phyloP scores from a whole-genome alignment of 2,329 filamentous ascomycete species.

The Epichloe hybrida region DNA sequence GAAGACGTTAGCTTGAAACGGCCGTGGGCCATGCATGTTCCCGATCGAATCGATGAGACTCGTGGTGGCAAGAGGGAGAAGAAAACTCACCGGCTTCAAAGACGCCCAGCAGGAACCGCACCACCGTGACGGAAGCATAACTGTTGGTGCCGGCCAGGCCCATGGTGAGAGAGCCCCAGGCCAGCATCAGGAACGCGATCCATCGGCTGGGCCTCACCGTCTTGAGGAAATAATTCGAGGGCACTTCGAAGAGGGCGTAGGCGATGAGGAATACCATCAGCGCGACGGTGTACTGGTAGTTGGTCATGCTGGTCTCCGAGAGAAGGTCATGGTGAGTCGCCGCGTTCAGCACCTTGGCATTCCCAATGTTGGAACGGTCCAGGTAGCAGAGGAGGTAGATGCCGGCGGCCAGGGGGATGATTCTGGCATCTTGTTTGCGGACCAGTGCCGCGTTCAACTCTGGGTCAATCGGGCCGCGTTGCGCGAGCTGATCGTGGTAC shows the following conservation, averaged over 20 bases:
- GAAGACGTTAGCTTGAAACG: conserved; percentile 34
- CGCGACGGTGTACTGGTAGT: conserved; percentile 43
- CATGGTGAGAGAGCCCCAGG: conserved; percentile 56
- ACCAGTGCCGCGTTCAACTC: not conserved
- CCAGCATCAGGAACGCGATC: conserved; percentile 51
- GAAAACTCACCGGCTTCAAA: conserved; percentile 39
- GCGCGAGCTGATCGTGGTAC: not conserved
- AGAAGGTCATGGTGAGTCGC: conserved; percentile 48
- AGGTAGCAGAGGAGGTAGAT: conserved; percentile 58
- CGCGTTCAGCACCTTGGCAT: conserved; percentile 52
- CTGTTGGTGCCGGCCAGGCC: conserved; percentile 49
- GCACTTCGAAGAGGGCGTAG: conserved; percentile 48
- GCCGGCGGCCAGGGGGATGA: conserved; percentile 47
- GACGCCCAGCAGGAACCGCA: conserved; percentile 53
- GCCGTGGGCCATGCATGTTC: not conserved
- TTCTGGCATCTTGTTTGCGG: conserved; percentile 45
- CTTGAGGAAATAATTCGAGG: conserved; percentile 53
- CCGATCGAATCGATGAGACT: not conserved
- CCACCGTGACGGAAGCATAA: conserved; percentile 50
- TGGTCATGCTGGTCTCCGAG: conserved; percentile 45
- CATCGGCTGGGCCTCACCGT: conserved; percentile 48
- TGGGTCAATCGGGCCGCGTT: not conserved
- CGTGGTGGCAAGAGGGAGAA: accelerated
- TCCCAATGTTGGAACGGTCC: conserved; percentile 56
- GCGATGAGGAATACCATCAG: conserved; percentile 50